Percentiles rank a stretch among this genome's conserved stretches.
These are phyloP conservation scores for Sphaerulina musiva DNA, from an alignment of 2,329 filamentous ascomycete species.

Conservation along the genomic window DNA sequence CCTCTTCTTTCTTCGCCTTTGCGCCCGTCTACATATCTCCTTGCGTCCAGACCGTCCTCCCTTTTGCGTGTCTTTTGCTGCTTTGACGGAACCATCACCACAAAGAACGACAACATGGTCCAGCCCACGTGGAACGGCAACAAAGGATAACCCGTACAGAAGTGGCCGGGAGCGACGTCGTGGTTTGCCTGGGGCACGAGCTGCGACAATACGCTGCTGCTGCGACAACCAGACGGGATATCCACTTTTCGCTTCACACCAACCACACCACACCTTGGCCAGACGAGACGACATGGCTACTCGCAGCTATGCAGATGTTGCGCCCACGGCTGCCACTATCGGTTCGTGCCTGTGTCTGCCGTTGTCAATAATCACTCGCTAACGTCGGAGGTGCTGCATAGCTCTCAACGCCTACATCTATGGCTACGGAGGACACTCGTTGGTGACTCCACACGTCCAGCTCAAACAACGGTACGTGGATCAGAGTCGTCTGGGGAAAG, in stretches of 20 bases:
- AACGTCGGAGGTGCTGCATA: constrained; percentile 4
- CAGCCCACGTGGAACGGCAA: constrained; percentile 11
- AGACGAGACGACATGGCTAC: constrained; percentile 28
- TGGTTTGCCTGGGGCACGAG: not conserved
- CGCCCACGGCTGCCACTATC: constrained; percentile 34
- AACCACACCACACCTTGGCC: not conserved
- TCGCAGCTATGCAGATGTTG: constrained; percentile 31
- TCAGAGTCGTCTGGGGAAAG: not conserved
- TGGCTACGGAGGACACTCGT: constrained; percentile 45
- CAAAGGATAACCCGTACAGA: constrained; percentile 3
- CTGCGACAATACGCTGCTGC: not conserved
- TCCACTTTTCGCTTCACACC: not conserved
- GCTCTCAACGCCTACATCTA: constrained; percentile 47
- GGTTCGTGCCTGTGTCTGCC: constrained; percentile 35
- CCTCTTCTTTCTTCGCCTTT: not conserved
- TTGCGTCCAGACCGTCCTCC: not conserved
- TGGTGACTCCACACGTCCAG: constrained; percentile 45
- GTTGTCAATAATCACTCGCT: not conserved
- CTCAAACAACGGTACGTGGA: constrained; percentile 36
- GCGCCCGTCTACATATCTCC: not conserved
- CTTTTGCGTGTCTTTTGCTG: not conserved
- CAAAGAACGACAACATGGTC: constrained; percentile 4
- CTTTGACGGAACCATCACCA: not conserved
- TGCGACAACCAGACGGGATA: not conserved
- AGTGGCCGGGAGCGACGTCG: not conserved